Percentiles rank a stretch among this genome's conserved stretches.
Evolutionary conservation across 768 basidiomycete genomes (phyloP).

Genomic region (Saitozyma sp.): DNA sequence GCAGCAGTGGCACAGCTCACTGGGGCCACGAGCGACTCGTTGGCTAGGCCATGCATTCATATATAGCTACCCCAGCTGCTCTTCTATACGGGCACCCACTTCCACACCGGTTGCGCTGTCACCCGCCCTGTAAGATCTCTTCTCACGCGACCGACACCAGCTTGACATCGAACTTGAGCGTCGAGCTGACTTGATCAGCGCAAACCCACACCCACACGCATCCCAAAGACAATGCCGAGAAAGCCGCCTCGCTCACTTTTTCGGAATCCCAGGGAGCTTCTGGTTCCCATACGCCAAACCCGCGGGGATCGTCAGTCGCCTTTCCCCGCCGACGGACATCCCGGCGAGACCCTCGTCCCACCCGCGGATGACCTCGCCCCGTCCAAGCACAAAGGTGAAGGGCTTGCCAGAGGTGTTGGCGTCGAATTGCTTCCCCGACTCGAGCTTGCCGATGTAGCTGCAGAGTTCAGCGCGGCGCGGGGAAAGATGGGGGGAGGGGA

Average conservation of each 20-base stretch:
- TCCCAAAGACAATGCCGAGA: background rate
- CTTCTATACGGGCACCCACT: too few species aligned
- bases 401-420: slow-evolving; percentile 53
- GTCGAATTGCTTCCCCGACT: slow-evolving; percentile 78
- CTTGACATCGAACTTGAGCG: slow-evolving; percentile 67
- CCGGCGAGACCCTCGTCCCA: slow-evolving; percentile 92
- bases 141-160: slow-evolving; percentile 31
- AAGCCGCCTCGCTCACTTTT: slow-evolving; percentile 51
- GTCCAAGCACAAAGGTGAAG: slow-evolving; percentile 77
- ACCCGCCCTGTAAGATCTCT: too few species aligned
- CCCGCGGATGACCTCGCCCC: slow-evolving; percentile 76
- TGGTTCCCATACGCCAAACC: slow-evolving; percentile 61
- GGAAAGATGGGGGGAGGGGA: too few species aligned
- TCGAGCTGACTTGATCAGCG: slow-evolving; percentile 58
- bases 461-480: too few species aligned
- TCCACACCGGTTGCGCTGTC: too few species aligned
- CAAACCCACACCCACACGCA: slow-evolving; percentile 13
- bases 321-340: slow-evolving; percentile 85
- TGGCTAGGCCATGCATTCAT: too few species aligned
- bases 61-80: too few species aligned
- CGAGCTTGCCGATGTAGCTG: slow-evolving; percentile 82
- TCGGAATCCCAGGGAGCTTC: slow-evolving; percentile 65
- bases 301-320: slow-evolving; percentile 61
- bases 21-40: too few species aligned
- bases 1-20: too few species aligned